Base-by-base conservation (phyloP, 768 basidiomycete genomes). In the Boletus rubescentipes region DNA sequence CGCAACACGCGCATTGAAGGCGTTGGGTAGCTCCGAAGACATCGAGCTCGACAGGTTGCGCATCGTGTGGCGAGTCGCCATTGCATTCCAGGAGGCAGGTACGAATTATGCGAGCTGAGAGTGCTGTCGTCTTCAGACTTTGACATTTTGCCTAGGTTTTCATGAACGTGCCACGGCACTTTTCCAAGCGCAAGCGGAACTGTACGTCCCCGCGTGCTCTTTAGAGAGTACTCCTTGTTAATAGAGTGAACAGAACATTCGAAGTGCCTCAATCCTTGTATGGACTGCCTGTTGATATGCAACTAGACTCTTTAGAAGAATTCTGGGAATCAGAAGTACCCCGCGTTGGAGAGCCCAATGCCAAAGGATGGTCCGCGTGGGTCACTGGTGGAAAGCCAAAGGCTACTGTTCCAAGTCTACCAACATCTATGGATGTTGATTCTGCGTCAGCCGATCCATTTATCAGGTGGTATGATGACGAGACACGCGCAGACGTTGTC, bases 311-410 rank as follows among this genome's bases (percentile, higher is more conserved):
- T 15, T 75, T 93, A 5, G 90, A 91, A 71, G 82, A 84, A 47
- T 93, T 89, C 65, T 93, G 91, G 91, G 91, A 93, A 46, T 82
- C 86, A 5, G 91, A 92, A 68, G 73, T 71, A 10, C 84, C 84
- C n/a, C 84, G 91, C n/a, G 67, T 85, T 9, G 89, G 90, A 29
- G 91, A 93, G 64, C 65, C 69, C 1, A 73, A 74, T 49, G 81
- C 90, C 9, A 74, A 68, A 51, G 90, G 91, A 23, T 93, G 91
- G 89, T 75, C 76, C 14, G 55, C 71, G 32, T 92, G 88, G 88
- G 69, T 79, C 37, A 63, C 73, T 11, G 71, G 75, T 20, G 75
- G 77, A 21, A 75, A 73, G 43, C 69, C 77, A 31, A 73, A 76
- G 26, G 43, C 55, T 36, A 11, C 34, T 39, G 37, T 46, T 46